These are phyloP conservation scores for Vanilla planifolia DNA, from an alignment of 106 monocot species.

Conservation along the genomic window DNA sequence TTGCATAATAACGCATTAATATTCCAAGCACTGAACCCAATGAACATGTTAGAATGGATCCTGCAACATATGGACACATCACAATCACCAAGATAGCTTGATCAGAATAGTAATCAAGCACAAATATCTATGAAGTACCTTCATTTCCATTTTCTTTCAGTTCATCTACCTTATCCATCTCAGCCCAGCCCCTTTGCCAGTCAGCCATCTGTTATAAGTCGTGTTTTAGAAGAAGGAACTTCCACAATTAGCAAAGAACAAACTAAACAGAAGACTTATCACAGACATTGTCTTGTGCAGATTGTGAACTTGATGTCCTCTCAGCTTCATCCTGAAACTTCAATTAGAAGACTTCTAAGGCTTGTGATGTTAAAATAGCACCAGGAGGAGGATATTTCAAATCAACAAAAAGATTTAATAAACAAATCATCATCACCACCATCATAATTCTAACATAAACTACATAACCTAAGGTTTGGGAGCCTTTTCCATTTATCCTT, in stretches of 20 bases:
- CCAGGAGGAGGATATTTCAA: not conserved
- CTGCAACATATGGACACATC: too few species aligned
- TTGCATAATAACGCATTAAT: too few species aligned
- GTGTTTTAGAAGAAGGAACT: not conserved
- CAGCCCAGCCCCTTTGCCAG: not conserved
- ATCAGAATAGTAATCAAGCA: too few species aligned
- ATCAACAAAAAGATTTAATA: too few species aligned
- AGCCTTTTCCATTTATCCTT: too few species aligned
- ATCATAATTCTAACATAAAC: too few species aligned
- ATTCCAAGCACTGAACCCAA: too few species aligned
- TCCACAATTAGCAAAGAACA: not conserved
- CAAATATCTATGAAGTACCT: too few species aligned
- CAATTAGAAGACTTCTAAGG: not conserved
- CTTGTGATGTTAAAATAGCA: not conserved
- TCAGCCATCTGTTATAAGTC: not conserved
- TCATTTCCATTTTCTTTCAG: not conserved
- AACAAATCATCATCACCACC: too few species aligned
- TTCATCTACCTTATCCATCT: slow-evolving; percentile 10
- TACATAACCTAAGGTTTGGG: too few species aligned
- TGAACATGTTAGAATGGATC: too few species aligned
- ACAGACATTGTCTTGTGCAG: slow-evolving; percentile 2
- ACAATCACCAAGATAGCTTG: too few species aligned
- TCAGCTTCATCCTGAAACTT: slow-evolving; percentile 4
- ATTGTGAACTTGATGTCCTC: slow-evolving; percentile 4
- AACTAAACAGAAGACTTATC: not conserved